A percentile compares a stretch with the other conserved stretches of the same genome.
phyloP scores from a whole-genome alignment of 352 stramenopile genomes.

The Phytophthora boehmeriae region DNA sequence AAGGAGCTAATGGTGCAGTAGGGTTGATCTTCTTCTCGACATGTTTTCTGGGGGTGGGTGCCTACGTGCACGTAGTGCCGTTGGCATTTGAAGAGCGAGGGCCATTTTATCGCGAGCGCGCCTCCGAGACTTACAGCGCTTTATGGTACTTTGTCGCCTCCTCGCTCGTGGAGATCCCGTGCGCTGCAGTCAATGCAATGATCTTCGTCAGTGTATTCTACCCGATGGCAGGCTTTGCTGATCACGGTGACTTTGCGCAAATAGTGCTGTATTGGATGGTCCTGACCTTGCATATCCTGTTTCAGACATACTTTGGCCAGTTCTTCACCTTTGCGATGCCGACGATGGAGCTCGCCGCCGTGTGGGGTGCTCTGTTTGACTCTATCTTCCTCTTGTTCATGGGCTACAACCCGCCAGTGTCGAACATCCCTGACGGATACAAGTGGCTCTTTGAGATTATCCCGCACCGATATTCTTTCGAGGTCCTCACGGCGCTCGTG shows the following conservation, averaged over 20 bases:
- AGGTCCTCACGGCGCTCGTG: constrained; percentile 43
- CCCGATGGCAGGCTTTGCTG: constrained; percentile 76
- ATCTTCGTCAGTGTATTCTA: constrained; percentile 72
- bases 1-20: constrained; percentile 51
- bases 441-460: constrained; percentile 54
- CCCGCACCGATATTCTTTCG: constrained; percentile 47
- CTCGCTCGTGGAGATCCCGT: constrained; percentile 82
- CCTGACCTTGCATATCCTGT: constrained; percentile 42
- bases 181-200: constrained; percentile 60
- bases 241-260: constrained; percentile 33
- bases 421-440: constrained; percentile 48
- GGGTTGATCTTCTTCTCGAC: constrained; percentile 85
- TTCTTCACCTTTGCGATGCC: constrained; percentile 70
- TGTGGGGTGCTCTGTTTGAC: constrained; percentile 48
- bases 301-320: constrained; percentile 58
- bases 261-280: constrained; percentile 49
- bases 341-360: constrained; percentile 48
- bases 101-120: constrained; percentile 92
- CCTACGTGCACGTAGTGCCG: constrained; percentile 69
- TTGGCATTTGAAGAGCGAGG: constrained; percentile 85
- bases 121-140: constrained; percentile 88
- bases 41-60: constrained; percentile 74
- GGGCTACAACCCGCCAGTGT: constrained; percentile 49
- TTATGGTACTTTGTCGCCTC: constrained; percentile 83
- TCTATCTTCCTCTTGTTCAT: constrained; percentile 66